phyloP scores from a whole-genome alignment of 306 rosid species.

The Cicer chorassanicum region DNA sequence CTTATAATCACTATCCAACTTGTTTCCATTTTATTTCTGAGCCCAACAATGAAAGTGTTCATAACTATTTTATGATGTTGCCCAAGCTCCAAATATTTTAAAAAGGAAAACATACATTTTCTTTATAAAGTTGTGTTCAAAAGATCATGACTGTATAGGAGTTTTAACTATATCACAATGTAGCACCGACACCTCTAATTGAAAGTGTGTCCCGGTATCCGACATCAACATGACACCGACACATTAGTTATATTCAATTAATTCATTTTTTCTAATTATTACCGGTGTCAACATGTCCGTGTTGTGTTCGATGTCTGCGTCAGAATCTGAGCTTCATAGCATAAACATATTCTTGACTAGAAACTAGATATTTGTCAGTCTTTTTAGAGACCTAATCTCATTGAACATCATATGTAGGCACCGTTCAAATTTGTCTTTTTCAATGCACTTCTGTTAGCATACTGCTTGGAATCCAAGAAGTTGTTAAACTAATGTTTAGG shows the following conservation, averaged over 20 bases:
- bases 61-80: constrained; percentile 2
- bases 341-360: neutral
- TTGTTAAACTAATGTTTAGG: neutral
- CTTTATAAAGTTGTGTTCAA: neutral
- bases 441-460: constrained; percentile 2
- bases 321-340: no score
- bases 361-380: neutral
- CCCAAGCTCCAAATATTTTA: neutral
- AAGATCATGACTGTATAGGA: neutral
- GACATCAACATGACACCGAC: no score
- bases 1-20: neutral
- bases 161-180: neutral
- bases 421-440: constrained; percentile 4
- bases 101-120: neutral
- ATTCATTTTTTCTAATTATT: no score
- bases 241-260: no score
- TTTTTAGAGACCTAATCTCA: constrained; percentile 7
- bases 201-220: no score
- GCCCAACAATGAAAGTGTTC: neutral
- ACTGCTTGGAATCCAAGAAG: constrained; percentile 7
- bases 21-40: neutral
- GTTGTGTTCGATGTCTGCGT: no score
- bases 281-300: no score
- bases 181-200: no score
- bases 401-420: neutral